Evolutionary conservation across 2,329 filamentous ascomycete species (phyloP).

Genomic region (Phoma sp.): DNA sequence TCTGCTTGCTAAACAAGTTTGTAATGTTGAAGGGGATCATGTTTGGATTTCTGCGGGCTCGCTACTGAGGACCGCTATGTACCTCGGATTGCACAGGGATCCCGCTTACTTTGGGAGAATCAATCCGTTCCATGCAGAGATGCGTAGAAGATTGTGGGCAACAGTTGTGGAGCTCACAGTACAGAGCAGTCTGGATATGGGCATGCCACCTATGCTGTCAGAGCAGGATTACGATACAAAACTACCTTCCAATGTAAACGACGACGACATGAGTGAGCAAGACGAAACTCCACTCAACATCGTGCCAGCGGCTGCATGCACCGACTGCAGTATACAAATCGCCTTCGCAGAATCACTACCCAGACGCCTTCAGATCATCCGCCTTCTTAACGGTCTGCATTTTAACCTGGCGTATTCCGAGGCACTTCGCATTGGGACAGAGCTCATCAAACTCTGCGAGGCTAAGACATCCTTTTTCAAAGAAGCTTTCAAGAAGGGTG

Average conservation of each 20-base stretch:
- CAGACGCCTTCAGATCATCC: slow-evolving; percentile 44
- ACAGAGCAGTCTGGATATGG: slow-evolving; percentile 47
- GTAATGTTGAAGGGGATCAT: slow-evolving; percentile 44
- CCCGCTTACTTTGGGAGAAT: slow-evolving; percentile 45
- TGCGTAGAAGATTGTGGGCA: slow-evolving; percentile 42
- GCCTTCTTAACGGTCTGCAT: slow-evolving; percentile 41
- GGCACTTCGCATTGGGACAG: slow-evolving; percentile 31
- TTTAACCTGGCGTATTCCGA: slow-evolving; percentile 39
- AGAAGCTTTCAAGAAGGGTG: slow-evolving; percentile 11
- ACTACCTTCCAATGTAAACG: slow-evolving; percentile 49
- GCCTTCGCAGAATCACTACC: slow-evolving; percentile 45
- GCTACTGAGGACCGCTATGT: slow-evolving; percentile 48
- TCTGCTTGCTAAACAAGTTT: slow-evolving; percentile 46
- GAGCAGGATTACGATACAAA: slow-evolving; percentile 46
- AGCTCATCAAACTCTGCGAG: slow-evolving; percentile 35
- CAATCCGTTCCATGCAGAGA: slow-evolving; percentile 46
- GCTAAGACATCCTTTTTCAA: slow-evolving; percentile 23
- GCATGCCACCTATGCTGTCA: slow-evolving; percentile 47
- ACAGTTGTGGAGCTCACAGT: slow-evolving; percentile 46
- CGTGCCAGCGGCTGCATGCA: slow-evolving; percentile 36
- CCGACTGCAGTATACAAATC: slow-evolving; percentile 46
- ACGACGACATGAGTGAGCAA: slow-evolving; percentile 46
- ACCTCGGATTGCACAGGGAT: slow-evolving; percentile 51
- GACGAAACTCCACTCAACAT: slow-evolving; percentile 25
- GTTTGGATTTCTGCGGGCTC: slow-evolving; percentile 48